Evolutionary conservation across 495 filamentous ascomycete genomes (phyloP), one percentile per base, ranked within the genome.

Genomic region (Aspergillus heteromorphus): DNA sequence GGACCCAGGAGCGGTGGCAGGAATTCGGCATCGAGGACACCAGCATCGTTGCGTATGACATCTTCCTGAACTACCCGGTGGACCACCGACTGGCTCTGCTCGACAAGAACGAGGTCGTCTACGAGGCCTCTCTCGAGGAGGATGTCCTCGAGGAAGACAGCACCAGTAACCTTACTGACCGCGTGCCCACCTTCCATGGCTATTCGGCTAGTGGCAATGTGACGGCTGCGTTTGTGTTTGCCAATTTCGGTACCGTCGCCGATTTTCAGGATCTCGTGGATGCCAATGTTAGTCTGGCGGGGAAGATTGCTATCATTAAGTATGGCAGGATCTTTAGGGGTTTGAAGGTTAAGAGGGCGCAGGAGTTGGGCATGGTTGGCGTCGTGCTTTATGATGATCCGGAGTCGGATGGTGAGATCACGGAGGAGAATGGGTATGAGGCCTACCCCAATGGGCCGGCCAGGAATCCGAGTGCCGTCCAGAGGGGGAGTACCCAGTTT

Each of bases 151-250:
- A 88, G 0, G 84, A 96, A 51, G 95, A 97, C 65, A 75, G 79
- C 5, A 96, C 92, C 0, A 89, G 80, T 19, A 75, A 83, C 21
- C 67, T 91, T 21, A 67, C 79, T 13, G 79, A 93, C 55, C 80
- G 91, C 25, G 81, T 98, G 40, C 92, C 95, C 4, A 93, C 87
- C 2, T 98, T 98, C 72, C 91, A 98, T 69, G 93, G 93, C 21
- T 97, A 97, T 66, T 95, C 89, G 7, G 91, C 90, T 4, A 88
- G 75, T 49, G 93, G 93, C 4, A 96, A 97, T 63, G 92, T 92
- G 49, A 93, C 91, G 0, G 92, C 86, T 13, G 76, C 74, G 25
- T 89, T 83, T 62, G 88, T 96, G 21, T 95, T 86, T 67, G 89
- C 86, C 58, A 96, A 96, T 67, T 96, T 92, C 56, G 92, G 92